Conservation (phyloP, 148 eudicot species). For the Cornus suecica region DNA sequence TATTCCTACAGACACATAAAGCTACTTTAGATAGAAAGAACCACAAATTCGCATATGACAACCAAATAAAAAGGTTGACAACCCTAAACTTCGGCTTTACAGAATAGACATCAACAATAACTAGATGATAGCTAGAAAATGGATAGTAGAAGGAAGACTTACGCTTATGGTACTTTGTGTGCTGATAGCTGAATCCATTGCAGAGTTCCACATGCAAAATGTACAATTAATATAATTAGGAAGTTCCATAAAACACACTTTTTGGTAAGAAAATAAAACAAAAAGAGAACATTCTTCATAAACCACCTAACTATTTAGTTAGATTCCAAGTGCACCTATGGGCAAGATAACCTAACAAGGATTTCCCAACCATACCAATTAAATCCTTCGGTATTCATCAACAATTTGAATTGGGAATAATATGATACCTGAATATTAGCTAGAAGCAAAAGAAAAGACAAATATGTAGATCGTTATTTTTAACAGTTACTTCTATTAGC, state of each 20-base stretch:
- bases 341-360: background rate
- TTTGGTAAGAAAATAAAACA: too few relatives aligned
- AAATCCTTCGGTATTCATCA: background rate
- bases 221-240: slow-evolving; percentile 26
- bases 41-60: background rate
- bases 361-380: background rate
- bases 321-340: background rate
- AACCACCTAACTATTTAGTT: background rate
- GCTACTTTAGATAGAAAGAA: background rate
- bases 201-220: slow-evolving; percentile 43
- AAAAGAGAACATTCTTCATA: background rate
- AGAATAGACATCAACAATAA: background rate
- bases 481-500: background rate
- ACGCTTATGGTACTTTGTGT: slow-evolving; percentile 98
- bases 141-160: slow-evolving; percentile 31
- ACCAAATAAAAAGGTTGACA: background rate
- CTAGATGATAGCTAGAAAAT: background rate
- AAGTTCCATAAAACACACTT: background rate
- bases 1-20: background rate
- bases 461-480: background rate
- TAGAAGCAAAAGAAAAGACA: background rate
- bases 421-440: background rate
- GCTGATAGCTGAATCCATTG: slow-evolving; percentile 79
- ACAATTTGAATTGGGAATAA: background rate
- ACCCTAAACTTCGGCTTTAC: background rate